These are phyloP conservation scores for Colletotrichum filicis DNA, from an alignment of 2,329 filamentous ascomycete genomes.

Conservation along the genomic window DNA sequence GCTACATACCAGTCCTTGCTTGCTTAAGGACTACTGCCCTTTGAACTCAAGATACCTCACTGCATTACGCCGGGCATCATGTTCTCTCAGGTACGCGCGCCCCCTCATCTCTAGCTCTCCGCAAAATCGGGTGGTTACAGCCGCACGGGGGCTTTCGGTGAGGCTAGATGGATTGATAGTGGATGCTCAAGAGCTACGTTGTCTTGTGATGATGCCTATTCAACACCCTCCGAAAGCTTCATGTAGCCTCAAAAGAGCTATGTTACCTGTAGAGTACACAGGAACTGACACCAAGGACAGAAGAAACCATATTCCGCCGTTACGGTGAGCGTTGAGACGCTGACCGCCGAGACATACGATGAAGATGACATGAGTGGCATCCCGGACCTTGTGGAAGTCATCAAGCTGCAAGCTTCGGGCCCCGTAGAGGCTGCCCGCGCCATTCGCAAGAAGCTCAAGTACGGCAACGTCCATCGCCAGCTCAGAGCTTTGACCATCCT, in stretches of 20 bases:
- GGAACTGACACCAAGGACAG: constrained; percentile 12
- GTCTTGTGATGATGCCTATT: background rate
- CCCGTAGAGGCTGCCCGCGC: constrained; percentile 91
- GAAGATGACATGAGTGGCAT: constrained; percentile 93
- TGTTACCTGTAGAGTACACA: background rate
- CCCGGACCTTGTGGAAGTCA: constrained; percentile 92
- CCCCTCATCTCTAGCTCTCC: background rate
- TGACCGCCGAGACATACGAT: constrained; percentile 90
- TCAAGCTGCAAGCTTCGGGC: constrained; percentile 87
- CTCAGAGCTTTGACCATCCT: constrained; percentile 88
- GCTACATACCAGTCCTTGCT: too few species aligned
- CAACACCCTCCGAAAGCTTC: background rate
- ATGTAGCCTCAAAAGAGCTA: background rate
- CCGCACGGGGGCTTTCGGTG: background rate
- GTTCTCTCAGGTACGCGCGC: constrained; percentile 25
- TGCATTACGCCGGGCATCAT: background rate
- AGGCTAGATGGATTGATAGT: background rate
- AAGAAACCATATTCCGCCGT: constrained; percentile 91
- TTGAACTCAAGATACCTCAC: background rate
- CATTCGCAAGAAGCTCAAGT: constrained; percentile 98
- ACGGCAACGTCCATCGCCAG: constrained; percentile 93
- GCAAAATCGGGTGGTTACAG: background rate
- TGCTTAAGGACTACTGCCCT: background rate
- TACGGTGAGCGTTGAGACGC: constrained; percentile 89
- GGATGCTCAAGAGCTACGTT: background rate